These are phyloP conservation scores for Bretziella fagacearum DNA, from an alignment of 2,329 filamentous ascomycete genomes.

Conservation along the genomic window DNA sequence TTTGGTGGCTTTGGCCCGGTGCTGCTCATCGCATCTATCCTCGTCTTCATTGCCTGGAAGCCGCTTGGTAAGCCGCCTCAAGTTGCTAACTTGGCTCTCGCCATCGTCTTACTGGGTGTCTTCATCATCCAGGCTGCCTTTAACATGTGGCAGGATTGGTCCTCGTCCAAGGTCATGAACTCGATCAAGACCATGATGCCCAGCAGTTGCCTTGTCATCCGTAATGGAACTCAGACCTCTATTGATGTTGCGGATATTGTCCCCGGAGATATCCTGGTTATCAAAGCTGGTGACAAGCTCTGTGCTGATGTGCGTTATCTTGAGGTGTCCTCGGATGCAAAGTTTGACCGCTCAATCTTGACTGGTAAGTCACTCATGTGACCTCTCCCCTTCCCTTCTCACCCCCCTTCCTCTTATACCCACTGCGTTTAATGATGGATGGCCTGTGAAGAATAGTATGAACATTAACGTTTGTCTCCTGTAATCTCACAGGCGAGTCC, in stretches of 20 bases:
- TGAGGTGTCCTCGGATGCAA: constrained; percentile 62
- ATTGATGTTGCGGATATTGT: constrained; percentile 92
- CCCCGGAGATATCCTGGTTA: constrained; percentile 77
- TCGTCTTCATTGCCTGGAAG: constrained; percentile 64
- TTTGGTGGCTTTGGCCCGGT: constrained; percentile 64
- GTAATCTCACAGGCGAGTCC: constrained; percentile 54
- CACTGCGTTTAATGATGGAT: too few relatives aligned
- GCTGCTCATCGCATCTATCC: constrained; percentile 47
- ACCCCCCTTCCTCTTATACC: constrained; percentile 45
- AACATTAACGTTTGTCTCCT: too few relatives aligned
- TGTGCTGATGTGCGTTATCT: constrained; percentile 71
- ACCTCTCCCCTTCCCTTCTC: background rate
- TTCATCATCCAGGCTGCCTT: constrained; percentile 54
- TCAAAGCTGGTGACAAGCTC: constrained; percentile 81
- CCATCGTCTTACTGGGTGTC: constrained; percentile 53
- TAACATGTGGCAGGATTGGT: constrained; percentile 59
- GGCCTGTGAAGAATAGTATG: too few relatives aligned
- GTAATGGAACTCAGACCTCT: constrained; percentile 55
- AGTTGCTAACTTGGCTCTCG: constrained; percentile 52
- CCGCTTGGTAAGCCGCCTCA: constrained; percentile 56
- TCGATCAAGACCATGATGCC: constrained; percentile 70
- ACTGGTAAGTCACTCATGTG: constrained; percentile 69
- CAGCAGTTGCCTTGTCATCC: constrained; percentile 57
- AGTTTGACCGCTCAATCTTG: constrained; percentile 93
- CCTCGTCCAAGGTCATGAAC: constrained; percentile 58